phyloP scores from a whole-genome alignment of 1,139 yeast species.

The Meyerozyma athensensis region DNA sequence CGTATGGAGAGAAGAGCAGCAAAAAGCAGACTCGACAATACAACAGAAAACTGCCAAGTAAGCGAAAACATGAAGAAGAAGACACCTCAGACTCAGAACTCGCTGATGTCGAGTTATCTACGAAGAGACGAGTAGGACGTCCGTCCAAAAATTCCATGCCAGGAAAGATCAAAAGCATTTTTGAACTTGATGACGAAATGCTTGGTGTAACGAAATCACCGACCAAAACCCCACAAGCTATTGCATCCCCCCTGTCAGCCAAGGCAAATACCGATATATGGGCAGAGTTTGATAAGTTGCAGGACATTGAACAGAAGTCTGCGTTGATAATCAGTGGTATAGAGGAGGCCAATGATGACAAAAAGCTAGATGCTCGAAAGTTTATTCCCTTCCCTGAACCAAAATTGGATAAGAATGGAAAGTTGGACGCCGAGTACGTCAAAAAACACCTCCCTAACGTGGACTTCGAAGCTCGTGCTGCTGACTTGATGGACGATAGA shows the following conservation, averaged over 20 bases:
- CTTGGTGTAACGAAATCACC: conserved; percentile 18
- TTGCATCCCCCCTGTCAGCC: conserved; percentile 4
- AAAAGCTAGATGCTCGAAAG: conserved; percentile 7
- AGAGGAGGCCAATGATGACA: conserved; percentile 6
- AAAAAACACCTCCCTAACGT: conserved; percentile 27
- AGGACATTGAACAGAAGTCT: conserved; percentile 5
- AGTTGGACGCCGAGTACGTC: conserved; percentile 28
- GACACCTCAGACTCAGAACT: background rate
- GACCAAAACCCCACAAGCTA: conserved; percentile 5
- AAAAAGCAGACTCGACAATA: too few species aligned
- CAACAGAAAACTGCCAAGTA: background rate
- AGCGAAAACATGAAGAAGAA: background rate
- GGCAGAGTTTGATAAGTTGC: conserved; percentile 7
- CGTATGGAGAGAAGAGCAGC: background rate
- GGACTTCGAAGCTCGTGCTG: conserved; percentile 20
- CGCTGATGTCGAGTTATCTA: background rate
- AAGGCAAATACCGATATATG: conserved; percentile 2
- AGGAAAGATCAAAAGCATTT: conserved; percentile 32
- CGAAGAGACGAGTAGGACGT: conserved; percentile 18
- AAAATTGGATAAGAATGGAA: conserved; percentile 26
- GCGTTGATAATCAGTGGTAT: conserved; percentile 32
- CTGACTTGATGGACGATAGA: conserved; percentile 42
- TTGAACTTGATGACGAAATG: conserved; percentile 27
- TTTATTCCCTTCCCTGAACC: conserved; percentile 39
- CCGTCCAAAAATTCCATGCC: conserved; percentile 31